These are phyloP conservation scores for Dicorynia guianensis DNA, from an alignment of 306 rosid genomes.

Conservation along the genomic window DNA sequence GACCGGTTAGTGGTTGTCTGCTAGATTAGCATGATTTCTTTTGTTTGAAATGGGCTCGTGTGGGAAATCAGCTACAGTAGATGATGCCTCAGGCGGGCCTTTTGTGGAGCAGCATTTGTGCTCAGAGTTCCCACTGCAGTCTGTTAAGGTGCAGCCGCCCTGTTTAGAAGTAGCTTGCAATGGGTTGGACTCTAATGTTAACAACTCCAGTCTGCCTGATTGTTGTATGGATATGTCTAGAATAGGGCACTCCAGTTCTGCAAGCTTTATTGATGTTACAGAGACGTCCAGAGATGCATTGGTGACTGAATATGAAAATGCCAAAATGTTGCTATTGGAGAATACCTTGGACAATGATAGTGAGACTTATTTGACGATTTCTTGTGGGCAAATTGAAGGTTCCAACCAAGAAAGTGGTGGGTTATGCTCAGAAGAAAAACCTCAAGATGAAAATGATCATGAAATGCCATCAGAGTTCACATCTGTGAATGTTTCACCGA, in stretches of 20 bases:
- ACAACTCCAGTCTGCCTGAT: constrained; percentile 31
- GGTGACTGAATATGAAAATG: constrained; percentile 46
- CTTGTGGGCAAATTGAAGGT: constrained; percentile 41
- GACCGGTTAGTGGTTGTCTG: constrained; percentile 40
- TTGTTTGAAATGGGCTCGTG: constrained; percentile 68
- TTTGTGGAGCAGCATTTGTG: constrained; percentile 51
- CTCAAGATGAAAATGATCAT: constrained; percentile 44
- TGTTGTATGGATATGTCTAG: constrained; percentile 33
- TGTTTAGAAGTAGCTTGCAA: constrained; percentile 45
- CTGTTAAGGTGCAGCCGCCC: constrained; percentile 55
- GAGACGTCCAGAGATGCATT: constrained; percentile 44
- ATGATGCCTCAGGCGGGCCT: constrained; percentile 48
- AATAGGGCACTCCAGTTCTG: constrained; percentile 42
- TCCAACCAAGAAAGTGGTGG: constrained; percentile 33
- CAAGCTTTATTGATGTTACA: constrained; percentile 36
- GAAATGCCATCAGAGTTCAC: constrained; percentile 39
- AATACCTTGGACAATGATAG: constrained; percentile 40
- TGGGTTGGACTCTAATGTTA: constrained; percentile 46
- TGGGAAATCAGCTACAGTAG: constrained; percentile 59
- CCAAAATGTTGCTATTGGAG: constrained; percentile 40
- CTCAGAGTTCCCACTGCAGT: constrained; percentile 52
- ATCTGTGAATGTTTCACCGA: constrained; percentile 35
- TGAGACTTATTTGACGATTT: constrained; percentile 37
- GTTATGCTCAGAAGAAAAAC: constrained; percentile 40
- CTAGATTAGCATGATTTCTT: constrained; percentile 45